These are phyloP conservation scores for Decorospora gaudefroyi DNA, from an alignment of 2,329 filamentous ascomycete genomes.

Conservation along the genomic window DNA sequence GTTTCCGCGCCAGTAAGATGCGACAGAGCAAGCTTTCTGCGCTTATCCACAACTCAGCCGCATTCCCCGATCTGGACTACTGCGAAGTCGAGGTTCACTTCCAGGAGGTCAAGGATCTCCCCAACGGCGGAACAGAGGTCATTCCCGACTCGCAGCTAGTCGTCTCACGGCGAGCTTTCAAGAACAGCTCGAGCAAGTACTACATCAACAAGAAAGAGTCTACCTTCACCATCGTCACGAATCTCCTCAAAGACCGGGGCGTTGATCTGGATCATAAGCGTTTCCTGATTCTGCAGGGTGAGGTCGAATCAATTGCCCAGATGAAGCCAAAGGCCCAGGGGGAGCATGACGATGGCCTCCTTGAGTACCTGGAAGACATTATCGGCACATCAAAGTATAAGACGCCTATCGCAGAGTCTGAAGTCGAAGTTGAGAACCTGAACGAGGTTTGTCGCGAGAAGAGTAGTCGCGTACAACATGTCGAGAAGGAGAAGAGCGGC, in stretches of 20 bases:
- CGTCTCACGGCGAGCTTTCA: constrained; percentile 91
- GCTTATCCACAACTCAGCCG: constrained; percentile 93
- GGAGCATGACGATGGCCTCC: constrained; percentile 92
- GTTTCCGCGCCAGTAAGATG: constrained; percentile 99
- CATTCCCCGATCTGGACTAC: constrained; percentile 79
- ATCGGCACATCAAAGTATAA: constrained; percentile 99
- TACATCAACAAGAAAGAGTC: constrained; percentile 91
- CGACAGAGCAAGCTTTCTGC: constrained; percentile 97
- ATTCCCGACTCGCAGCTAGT: constrained; percentile 83
- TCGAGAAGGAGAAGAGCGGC: constrained; percentile 92
- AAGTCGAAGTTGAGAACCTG: constrained; percentile 82
- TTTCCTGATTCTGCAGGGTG: constrained; percentile 94
- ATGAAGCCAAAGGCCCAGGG: constrained; percentile 97
- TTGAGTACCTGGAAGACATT: constrained; percentile 98
- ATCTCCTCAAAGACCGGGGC: constrained; percentile 80
- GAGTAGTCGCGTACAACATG: constrained; percentile 91
- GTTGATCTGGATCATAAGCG: constrained; percentile 98
- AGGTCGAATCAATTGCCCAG: constrained; percentile 97
- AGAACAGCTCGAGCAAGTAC: constrained; percentile 98
- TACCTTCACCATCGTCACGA: constrained; percentile 90
- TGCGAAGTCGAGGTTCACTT: constrained; percentile 98
- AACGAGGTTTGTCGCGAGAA: constrained; percentile 97
- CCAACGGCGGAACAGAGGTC: constrained; percentile 72
- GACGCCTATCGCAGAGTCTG: constrained; percentile 91
- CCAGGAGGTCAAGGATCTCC: constrained; percentile 88